These are phyloP conservation scores for Plantago rigida DNA, from an alignment of 305 asterid genomes.

Conservation along the genomic window DNA sequence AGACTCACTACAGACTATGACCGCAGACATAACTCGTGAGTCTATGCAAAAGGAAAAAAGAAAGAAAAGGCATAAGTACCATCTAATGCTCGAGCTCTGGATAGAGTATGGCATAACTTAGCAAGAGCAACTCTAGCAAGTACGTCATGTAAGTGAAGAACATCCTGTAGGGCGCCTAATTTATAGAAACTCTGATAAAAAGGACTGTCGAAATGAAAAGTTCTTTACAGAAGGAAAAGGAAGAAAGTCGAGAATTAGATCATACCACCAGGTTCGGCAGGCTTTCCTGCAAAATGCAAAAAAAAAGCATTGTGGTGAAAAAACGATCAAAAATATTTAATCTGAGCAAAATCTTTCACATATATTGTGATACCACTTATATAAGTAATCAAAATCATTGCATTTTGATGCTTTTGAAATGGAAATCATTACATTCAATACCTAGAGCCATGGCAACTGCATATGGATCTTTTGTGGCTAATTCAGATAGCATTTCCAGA, in stretches of 20 bases:
- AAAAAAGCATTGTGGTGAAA: conserved; percentile 26
- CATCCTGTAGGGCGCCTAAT: conserved; percentile 91
- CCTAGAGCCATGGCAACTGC: conserved; percentile 94
- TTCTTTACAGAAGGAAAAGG: conserved; percentile 19
- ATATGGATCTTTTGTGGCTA: conserved; percentile 78
- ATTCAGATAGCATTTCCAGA: conserved; percentile 78
- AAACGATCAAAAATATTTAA: not conserved
- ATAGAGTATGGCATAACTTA: conserved; percentile 76
- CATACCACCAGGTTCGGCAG: conserved; percentile 88
- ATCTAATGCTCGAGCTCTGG: conserved; percentile 87
- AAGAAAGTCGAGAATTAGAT: conserved; percentile 25
- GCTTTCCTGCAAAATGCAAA: conserved; percentile 63
- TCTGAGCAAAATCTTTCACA: not conserved
- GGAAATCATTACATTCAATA: conserved; percentile 32
- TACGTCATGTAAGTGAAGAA: conserved; percentile 95
- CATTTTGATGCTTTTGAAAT: conserved; percentile 1
- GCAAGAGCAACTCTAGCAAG: conserved; percentile 98
- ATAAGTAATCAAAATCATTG: too few species aligned
- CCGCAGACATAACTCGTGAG: conserved; percentile 1
- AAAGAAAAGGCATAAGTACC: conserved; percentile 38
- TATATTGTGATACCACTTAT: not conserved
- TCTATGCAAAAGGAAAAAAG: conserved; percentile 6
- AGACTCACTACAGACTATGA: conserved; percentile 6
- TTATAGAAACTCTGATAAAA: conserved; percentile 35
- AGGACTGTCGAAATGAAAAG: conserved; percentile 24